Percentiles rank a stretch among this genome's conserved stretches.
Conservation (phyloP, 805 yeast genomes). For the Myxozyma sirexii region DNA sequence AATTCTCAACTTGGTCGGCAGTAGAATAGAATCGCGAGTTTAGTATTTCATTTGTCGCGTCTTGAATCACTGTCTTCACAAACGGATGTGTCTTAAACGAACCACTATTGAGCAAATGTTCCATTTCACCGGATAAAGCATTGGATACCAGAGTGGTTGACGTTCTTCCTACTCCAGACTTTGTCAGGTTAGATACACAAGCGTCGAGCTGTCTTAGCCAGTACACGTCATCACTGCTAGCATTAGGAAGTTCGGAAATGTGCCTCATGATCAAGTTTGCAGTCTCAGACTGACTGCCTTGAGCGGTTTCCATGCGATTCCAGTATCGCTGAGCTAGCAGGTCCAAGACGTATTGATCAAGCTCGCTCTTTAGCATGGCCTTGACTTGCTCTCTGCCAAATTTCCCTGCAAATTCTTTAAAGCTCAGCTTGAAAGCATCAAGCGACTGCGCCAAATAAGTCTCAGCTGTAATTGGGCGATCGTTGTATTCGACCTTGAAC, state of each 20-base stretch:
- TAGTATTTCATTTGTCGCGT: slow-evolving; percentile 80
- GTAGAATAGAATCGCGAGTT: slow-evolving; percentile 82
- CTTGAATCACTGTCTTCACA: slow-evolving; percentile 76
- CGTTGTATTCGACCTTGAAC: slow-evolving; percentile 96
- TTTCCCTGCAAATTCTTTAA: slow-evolving; percentile 80
- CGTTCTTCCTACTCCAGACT: slow-evolving; percentile 89
- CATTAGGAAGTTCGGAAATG: slow-evolving; percentile 57
- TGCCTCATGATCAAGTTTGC: slow-evolving; percentile 49
- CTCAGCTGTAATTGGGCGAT: slow-evolving; percentile 89
- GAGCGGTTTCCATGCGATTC: slow-evolving; percentile 62
- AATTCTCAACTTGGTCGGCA: slow-evolving; percentile 97
- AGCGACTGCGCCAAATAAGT: slow-evolving; percentile 90
- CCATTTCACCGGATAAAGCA: slow-evolving; percentile 76
- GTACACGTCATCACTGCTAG: slow-evolving; percentile 67
- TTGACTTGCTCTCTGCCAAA: slow-evolving; percentile 83
- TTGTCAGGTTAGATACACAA: slow-evolving; percentile 81
- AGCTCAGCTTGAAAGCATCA: slow-evolving; percentile 79
- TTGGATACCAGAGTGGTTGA: slow-evolving; percentile 82
- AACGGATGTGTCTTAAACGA: slow-evolving; percentile 83
- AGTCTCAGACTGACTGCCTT: slow-evolving; percentile 18
- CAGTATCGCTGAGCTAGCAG: slow-evolving; percentile 88
- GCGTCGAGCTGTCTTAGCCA: slow-evolving; percentile 90
- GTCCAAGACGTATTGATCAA: slow-evolving; percentile 88
- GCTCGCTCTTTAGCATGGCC: slow-evolving; percentile 73
- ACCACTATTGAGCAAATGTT: slow-evolving; percentile 70